phyloP scores from a whole-genome alignment of 2,329 filamentous ascomycete genomes.

The Bipolaris zeicola region DNA sequence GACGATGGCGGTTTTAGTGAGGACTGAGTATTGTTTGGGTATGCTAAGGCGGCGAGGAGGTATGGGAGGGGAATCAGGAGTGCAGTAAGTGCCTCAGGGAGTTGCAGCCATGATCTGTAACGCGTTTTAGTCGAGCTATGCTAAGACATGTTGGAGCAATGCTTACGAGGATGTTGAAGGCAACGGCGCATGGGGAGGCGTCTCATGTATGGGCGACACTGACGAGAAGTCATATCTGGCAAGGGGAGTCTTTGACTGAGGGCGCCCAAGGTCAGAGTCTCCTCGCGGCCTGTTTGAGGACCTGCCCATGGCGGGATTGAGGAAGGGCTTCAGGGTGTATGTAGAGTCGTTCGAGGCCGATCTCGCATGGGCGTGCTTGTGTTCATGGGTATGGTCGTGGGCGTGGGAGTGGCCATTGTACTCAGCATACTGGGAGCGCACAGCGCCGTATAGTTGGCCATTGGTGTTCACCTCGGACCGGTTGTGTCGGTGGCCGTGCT shows the following conservation, averaged over 20 bases:
- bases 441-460: conserved; percentile 41
- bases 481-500: conserved; percentile 37
- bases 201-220: conserved; percentile 45
- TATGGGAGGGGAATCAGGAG: conserved; percentile 58
- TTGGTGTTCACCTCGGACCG: conserved; percentile 44
- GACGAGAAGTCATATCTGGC: conserved; percentile 41
- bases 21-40: conserved; percentile 35
- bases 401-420: conserved; percentile 15
- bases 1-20: conserved; percentile 25
- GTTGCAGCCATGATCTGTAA: conserved; percentile 43
- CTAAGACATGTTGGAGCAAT: not conserved
- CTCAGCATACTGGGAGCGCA: conserved; percentile 37
- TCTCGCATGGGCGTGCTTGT: conserved; percentile 26
- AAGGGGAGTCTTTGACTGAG: conserved; percentile 31
- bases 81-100: conserved; percentile 57
- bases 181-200: conserved; percentile 20
- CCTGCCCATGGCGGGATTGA: conserved; percentile 24
- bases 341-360: conserved; percentile 37
- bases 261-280: conserved; percentile 53
- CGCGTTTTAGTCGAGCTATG: conserved; percentile 3
- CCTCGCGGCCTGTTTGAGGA: conserved; percentile 49
- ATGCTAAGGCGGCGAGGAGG: conserved; percentile 55
- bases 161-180: conserved; percentile 29
- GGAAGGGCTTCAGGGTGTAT: conserved; percentile 38
- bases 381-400: conserved; percentile 30